Percentiles rank a stretch among this genome's conserved stretches.
Evolutionary conservation across 352 stramenopile species (phyloP).

Genomic region (Phytophthora boehmeriae): DNA sequence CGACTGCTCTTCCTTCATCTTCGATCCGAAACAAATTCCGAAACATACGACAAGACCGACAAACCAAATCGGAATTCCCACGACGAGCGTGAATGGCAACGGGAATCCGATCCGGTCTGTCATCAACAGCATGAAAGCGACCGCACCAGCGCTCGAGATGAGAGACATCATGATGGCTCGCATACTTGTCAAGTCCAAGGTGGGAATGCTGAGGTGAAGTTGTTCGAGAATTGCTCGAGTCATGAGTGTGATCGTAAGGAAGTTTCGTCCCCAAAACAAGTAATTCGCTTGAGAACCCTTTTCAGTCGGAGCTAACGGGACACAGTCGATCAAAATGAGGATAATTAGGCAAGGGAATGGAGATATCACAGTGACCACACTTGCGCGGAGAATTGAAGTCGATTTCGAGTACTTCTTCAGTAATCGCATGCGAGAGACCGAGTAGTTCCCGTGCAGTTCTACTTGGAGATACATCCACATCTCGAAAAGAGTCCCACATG

Average conservation of each 20-base stretch:
- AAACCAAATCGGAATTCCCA: conserved; percentile 35
- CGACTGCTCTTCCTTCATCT: conserved; percentile 21
- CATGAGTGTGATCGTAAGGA: conserved; percentile 29
- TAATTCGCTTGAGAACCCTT: conserved; percentile 26
- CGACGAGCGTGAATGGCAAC: conserved; percentile 47
- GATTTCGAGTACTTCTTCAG: conserved; percentile 14
- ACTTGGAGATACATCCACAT: conserved; percentile 42
- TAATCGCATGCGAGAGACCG: conserved; percentile 23
- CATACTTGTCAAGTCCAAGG: conserved; percentile 13
- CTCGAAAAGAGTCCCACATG: conserved; percentile 11
- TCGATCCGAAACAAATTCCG: conserved; percentile 25
- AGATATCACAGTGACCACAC: conserved; percentile 10
- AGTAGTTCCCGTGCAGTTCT: conserved; percentile 48
- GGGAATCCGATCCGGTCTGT: conserved; percentile 38
- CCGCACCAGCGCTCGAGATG: conserved; percentile 29
- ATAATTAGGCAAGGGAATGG: conserved; percentile 28
- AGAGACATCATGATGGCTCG: conserved; percentile 12
- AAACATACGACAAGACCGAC: conserved; percentile 28
- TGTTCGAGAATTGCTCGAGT: conserved; percentile 25
- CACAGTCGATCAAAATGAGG: conserved; percentile 27
- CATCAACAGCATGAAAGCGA: conserved; percentile 38
- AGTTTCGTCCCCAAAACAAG: conserved; percentile 29
- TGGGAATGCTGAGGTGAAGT: conserved; percentile 24
- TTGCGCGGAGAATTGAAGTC: conserved; percentile 14
- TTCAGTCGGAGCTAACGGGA: conserved; percentile 19